These are phyloP conservation scores for Xylaria grammica DNA, from an alignment of 495 filamentous ascomycete species.

Conservation along the genomic window DNA sequence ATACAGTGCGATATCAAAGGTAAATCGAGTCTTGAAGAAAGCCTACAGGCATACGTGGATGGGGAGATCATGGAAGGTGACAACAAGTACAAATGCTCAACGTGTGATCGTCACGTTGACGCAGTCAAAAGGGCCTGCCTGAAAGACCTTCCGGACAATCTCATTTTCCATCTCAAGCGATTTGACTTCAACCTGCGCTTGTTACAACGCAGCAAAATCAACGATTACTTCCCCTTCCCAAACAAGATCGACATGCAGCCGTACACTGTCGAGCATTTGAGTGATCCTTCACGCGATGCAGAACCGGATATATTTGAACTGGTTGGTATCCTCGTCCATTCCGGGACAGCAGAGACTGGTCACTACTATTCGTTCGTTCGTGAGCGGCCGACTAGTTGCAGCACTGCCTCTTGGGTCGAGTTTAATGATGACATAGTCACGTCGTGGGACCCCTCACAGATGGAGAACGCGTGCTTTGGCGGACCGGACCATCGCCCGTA, in stretches of 20 bases:
- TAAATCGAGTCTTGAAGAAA: conserved; percentile 82
- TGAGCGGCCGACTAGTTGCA: conserved; percentile 66
- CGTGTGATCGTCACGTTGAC: conserved; percentile 87
- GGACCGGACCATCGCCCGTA: conserved; percentile 64
- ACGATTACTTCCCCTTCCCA: conserved; percentile 92
- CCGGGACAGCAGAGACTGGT: conserved; percentile 89
- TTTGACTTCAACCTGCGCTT: conserved; percentile 94
- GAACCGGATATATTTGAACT: conserved; percentile 82
- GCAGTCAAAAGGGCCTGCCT: conserved; percentile 93
- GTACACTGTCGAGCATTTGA: conserved; percentile 88
- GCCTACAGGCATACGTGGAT: conserved; percentile 90
- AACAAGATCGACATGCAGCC: conserved; percentile 83
- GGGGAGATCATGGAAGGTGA: conserved; percentile 98
- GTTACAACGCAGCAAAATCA: conserved; percentile 88
- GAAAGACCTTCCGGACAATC: conserved; percentile 90
- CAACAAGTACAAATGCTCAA: conserved; percentile 97
- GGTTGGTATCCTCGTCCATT: conserved; percentile 90
- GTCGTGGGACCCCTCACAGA: conserved; percentile 72
- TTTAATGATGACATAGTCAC: conserved; percentile 90
- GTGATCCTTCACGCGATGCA: conserved; percentile 58
- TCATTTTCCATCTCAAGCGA: conserved; percentile 95
- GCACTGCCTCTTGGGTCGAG: conserved; percentile 73
- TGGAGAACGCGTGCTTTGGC: conserved; percentile 81
- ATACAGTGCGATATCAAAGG: conserved; percentile 98
- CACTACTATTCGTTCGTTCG: conserved; percentile 98